A percentile compares a stretch with the other conserved stretches of the same genome.
These are phyloP conservation scores for Thelonectria discophora DNA, from an alignment of 2,329 filamentous ascomycete genomes.

Conservation along the genomic window DNA sequence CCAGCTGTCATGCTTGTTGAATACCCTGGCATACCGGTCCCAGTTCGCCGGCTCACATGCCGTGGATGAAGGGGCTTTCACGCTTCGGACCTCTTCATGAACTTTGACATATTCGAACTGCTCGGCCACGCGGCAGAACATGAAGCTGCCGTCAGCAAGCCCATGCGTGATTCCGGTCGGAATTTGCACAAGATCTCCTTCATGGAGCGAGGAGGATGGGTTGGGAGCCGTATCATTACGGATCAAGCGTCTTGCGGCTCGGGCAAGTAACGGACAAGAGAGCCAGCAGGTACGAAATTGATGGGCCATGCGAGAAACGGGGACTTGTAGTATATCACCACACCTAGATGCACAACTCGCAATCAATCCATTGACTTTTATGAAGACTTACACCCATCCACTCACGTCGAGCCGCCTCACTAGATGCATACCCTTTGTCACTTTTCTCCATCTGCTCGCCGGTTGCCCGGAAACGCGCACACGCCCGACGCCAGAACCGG, in stretches of 20 bases:
- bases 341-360: neutral
- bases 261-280: conserved; percentile 8
- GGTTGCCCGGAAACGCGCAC: conserved; percentile 24
- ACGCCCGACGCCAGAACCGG: neutral
- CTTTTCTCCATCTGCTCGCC: neutral
- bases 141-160: conserved; percentile 35
- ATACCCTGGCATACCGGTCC: conserved; percentile 50
- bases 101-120: conserved; percentile 49
- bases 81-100: conserved; percentile 48
- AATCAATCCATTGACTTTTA: too few relatives aligned
- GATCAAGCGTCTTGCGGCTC: conserved; percentile 11
- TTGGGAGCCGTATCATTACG: conserved; percentile 27
- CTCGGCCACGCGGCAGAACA: conserved; percentile 37
- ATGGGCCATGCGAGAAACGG: conserved; percentile 6
- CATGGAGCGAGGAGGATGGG: conserved; percentile 35
- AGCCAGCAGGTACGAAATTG: conserved; percentile 12
- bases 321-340: conserved; percentile 1
- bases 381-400: neutral
- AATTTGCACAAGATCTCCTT: conserved; percentile 40
- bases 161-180: conserved; percentile 42
- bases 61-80: conserved; percentile 57
- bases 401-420: neutral
- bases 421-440: conserved; percentile 12
- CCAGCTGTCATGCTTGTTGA: conserved; percentile 37
- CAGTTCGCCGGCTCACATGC: conserved; percentile 48